phyloP scores from a whole-genome alignment of 306 rosid genomes.

The Corylus avellana region DNA sequence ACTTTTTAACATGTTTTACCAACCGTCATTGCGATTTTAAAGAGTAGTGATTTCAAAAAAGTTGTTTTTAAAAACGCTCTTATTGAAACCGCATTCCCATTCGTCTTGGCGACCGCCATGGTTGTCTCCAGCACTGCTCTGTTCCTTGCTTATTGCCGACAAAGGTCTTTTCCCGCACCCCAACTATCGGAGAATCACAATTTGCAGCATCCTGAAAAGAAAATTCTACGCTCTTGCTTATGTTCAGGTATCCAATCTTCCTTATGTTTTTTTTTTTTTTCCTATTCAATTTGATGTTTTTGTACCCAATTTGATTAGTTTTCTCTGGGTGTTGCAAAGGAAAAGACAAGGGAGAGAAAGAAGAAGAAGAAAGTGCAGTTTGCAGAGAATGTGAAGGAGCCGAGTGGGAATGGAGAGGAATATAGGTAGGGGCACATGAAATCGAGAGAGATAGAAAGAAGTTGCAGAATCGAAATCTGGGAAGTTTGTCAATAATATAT shows the following conservation, averaged over 20 bases:
- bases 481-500: not conserved
- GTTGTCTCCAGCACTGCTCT: conserved; percentile 51
- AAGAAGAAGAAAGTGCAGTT: conserved; percentile 57
- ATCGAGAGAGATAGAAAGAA: conserved; percentile 6
- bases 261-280: no score
- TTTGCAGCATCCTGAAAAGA: no score
- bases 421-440: conserved; percentile 35
- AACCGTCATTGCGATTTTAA: no score
- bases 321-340: conserved; percentile 24
- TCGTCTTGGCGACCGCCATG: conserved; percentile 61
- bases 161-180: not conserved
- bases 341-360: conserved; percentile 41
- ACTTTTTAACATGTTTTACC: no score
- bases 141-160: conserved; percentile 37
- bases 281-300: no score
- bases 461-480: conserved; percentile 28
- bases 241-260: no score
- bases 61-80: no score
- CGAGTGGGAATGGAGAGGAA: conserved; percentile 35
- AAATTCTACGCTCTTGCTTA: no score
- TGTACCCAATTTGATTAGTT: no score
- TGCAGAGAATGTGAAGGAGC: conserved; percentile 66
- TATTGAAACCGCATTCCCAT: no score
- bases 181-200: not conserved
- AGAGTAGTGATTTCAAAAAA: no score